Evolutionary conservation across 2,329 filamentous ascomycete species (phyloP).

Genomic region (Colletotrichum plurivorum): DNA sequence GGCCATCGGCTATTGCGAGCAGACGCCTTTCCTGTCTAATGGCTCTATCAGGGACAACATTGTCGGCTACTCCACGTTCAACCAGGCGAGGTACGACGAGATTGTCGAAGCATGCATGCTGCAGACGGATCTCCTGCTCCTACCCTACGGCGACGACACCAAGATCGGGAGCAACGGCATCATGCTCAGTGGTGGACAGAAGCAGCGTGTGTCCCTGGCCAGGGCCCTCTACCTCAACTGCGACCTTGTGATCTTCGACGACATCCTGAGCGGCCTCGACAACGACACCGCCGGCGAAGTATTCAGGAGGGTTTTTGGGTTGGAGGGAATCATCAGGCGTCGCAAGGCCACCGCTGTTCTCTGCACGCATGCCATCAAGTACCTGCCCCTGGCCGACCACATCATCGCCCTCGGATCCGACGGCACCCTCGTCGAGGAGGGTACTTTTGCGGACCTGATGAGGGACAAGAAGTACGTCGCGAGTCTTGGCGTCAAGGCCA

Average conservation of each 20-base stretch:
- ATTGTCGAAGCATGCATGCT: conserved; percentile 43
- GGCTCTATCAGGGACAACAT: conserved; percentile 46
- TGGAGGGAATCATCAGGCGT: conserved; percentile 44
- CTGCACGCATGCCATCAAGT: conserved; percentile 50
- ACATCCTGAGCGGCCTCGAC: conserved; percentile 51
- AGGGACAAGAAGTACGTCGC: conserved; percentile 50
- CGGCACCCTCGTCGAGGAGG: conserved; percentile 60
- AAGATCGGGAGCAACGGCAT: conserved; percentile 51
- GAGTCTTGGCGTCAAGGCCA: conserved; percentile 45
- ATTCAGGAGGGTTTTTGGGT: conserved; percentile 50
- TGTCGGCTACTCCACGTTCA: conserved; percentile 41
- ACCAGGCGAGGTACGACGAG: conserved; percentile 41
- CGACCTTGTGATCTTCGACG: conserved; percentile 49
- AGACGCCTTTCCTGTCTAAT: conserved; percentile 46
- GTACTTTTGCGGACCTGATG: conserved; percentile 51
- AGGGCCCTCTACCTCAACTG: conserved; percentile 44
- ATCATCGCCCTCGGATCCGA: conserved; percentile 60
- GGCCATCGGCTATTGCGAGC: conserved; percentile 51
- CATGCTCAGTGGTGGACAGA: conserved; percentile 53
- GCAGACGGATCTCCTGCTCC: conserved; percentile 38
- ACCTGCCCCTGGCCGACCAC: conserved; percentile 57
- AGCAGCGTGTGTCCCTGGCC: conserved; percentile 47
- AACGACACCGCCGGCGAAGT: conserved; percentile 53
- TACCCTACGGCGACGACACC: conserved; percentile 49
- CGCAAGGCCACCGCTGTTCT: conserved; percentile 31